A percentile compares a stretch with the other conserved stretches of the same genome.
Conservation (phyloP, 139 green algal genomes). For the Picochlorum costavermella region DNA sequence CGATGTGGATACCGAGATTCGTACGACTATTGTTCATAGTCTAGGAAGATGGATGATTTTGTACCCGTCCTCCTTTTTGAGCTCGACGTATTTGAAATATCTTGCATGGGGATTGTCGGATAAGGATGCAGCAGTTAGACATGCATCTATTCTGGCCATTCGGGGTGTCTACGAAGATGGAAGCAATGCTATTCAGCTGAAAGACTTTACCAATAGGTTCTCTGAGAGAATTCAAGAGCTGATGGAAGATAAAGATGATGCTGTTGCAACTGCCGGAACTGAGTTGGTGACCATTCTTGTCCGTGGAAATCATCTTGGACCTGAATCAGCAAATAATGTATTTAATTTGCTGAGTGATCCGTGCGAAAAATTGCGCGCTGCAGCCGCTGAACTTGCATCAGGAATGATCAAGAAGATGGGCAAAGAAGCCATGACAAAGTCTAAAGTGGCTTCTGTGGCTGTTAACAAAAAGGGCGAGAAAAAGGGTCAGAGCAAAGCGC, state of each 20-base stretch:
- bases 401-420: conserved; percentile 46
- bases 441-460: background rate
- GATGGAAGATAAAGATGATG: conserved; percentile 68
- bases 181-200: conserved; percentile 48
- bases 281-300: conserved; percentile 51
- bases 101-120: conserved; percentile 91
- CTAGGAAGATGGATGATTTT: conserved; percentile 76
- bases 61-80: conserved; percentile 66
- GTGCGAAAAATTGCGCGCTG: conserved; percentile 34
- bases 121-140: conserved; percentile 54
- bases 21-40: conserved; percentile 57
- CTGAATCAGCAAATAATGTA: conserved; percentile 15
- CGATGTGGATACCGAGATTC: conserved; percentile 64
- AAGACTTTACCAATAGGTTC: conserved; percentile 74
- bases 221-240: conserved; percentile 68
- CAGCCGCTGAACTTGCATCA: conserved; percentile 53
- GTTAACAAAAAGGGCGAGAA: background rate
- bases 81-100: conserved; percentile 91
- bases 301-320: conserved; percentile 23
- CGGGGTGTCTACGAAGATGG: conserved; percentile 46
- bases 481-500: background rate
- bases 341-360: conserved; percentile 52
- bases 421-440: background rate
- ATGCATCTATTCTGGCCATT: conserved; percentile 41
- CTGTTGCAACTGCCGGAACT: conserved; percentile 59